Percentiles rank a stretch among this genome's conserved stretches.
These are phyloP conservation scores for Skeletonema tropicum DNA, from an alignment of 108 stramenopile genomes.

Conservation along the genomic window DNA sequence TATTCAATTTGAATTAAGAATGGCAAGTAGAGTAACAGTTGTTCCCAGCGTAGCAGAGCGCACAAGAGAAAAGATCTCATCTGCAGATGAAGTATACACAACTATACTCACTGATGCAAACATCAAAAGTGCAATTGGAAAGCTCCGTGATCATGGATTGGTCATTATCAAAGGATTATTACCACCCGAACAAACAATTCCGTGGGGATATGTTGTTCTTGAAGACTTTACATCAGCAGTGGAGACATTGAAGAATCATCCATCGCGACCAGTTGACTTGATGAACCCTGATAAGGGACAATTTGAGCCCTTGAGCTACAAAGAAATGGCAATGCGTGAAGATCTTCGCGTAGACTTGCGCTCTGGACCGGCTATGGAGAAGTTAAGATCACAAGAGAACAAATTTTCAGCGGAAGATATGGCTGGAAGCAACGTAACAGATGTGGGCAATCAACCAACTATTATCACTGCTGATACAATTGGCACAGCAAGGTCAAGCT, in stretches of 20 bases:
- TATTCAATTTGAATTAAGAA: conserved; percentile 32
- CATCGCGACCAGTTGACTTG: conserved; percentile 60
- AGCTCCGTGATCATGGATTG: conserved; percentile 61
- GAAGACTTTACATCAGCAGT: conserved; percentile 65
- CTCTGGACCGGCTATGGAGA: conserved; percentile 60
- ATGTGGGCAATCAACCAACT: conserved; percentile 9
- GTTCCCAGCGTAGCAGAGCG: conserved; percentile 39
- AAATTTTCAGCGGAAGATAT: background rate
- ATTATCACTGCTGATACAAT: conserved; percentile 35
- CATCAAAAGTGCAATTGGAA: conserved; percentile 46
- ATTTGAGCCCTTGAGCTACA: conserved; percentile 68
- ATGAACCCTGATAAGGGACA: conserved; percentile 54
- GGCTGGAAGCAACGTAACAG: background rate
- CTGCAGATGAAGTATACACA: conserved; percentile 20
- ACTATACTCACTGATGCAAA: conserved; percentile 52
- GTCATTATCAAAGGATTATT: conserved; percentile 63
- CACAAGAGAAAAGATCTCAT: conserved; percentile 12
- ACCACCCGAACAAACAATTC: conserved; percentile 48
- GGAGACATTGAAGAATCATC: conserved; percentile 46
- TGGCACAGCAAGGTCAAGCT: conserved; percentile 12
- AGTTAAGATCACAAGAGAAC: conserved; percentile 38
- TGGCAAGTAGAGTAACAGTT: conserved; percentile 27
- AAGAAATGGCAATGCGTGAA: conserved; percentile 88
- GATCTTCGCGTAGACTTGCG: conserved; percentile 82
- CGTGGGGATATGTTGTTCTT: conserved; percentile 69